These are phyloP conservation scores for Coemansia sp. DNA, from an alignment of 192 early-diverging fungal species.

Conservation along the genomic window DNA sequence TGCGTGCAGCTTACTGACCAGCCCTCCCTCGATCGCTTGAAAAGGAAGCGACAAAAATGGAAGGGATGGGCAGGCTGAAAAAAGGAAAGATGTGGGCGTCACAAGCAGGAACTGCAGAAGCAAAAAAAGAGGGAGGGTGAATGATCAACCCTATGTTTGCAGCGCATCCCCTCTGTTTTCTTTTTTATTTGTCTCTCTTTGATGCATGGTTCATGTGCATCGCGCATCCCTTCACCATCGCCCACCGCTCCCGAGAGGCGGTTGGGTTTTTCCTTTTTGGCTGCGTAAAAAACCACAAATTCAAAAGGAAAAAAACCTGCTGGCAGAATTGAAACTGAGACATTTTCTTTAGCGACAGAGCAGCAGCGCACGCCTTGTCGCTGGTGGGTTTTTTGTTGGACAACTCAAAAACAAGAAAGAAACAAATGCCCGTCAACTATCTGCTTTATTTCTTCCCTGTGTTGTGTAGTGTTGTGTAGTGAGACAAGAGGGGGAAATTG, in stretches of 20 bases:
- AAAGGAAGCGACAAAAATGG: too few species aligned
- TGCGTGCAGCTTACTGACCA: too few species aligned
- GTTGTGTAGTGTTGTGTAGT: background rate
- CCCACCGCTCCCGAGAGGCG: background rate
- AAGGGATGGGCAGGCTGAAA: too few species aligned
- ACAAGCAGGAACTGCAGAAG: background rate
- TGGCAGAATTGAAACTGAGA: background rate
- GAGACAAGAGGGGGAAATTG: background rate
- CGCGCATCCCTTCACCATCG: constrained; percentile 5
- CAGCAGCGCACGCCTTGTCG: too few species aligned
- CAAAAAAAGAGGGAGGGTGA: background rate
- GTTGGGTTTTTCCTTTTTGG: constrained; percentile 4
- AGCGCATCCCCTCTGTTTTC: background rate
- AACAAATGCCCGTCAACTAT: background rate
- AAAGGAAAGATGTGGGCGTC: background rate
- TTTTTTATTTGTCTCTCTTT: background rate
- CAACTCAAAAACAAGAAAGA: background rate
- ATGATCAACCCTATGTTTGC: constrained; percentile 8
- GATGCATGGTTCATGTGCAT: constrained; percentile 11
- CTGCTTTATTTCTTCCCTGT: background rate
- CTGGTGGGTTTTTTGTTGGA: background rate
- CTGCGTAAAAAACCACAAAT: constrained; percentile 3
- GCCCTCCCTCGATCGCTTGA: too few species aligned
- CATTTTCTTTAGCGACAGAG: background rate
- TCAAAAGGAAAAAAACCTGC: background rate